Percentiles rank a stretch among this genome's conserved stretches.
Conservation (phyloP, 1,284 basidiomycete species). For the Melampsora abietis-canadensis region DNA sequence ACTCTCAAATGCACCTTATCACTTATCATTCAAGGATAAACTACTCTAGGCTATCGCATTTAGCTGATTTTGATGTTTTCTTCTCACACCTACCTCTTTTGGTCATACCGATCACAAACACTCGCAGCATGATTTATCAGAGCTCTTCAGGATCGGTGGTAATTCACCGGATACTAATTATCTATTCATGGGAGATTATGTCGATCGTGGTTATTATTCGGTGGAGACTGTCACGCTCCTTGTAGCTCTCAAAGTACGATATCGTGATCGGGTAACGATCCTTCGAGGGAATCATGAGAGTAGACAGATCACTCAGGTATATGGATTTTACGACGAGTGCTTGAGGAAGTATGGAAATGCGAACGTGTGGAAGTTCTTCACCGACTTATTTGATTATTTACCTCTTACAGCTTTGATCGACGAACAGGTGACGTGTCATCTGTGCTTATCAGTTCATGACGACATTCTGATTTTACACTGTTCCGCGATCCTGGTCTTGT, state of each 20-base stretch:
- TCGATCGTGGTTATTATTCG: slow-evolving; percentile 98
- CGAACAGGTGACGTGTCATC: slow-evolving; percentile 73
- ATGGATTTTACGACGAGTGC: slow-evolving; percentile 99
- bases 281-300: slow-evolving; percentile 98
- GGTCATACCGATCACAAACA: slow-evolving; percentile 36
- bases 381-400: slow-evolving; percentile 96
- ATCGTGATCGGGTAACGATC: slow-evolving; percentile 97
- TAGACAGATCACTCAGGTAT: slow-evolving; percentile 98
- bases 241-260: slow-evolving; percentile 94
- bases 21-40: neutral
- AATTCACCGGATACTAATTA: slow-evolving; percentile 99
- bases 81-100: slow-evolving; percentile 44
- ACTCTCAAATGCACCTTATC: neutral
- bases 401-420: slow-evolving; percentile 96
- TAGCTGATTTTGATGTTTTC: too few relatives aligned
- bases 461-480: neutral
- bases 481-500: slow-evolving; percentile 8
- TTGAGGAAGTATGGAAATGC: slow-evolving; percentile 99
- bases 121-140: slow-evolving; percentile 89
- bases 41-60: neutral
- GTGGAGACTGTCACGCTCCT: slow-evolving; percentile 99
- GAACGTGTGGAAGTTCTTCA: slow-evolving; percentile 99
- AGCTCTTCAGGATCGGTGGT: slow-evolving; percentile 97
- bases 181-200: slow-evolving; percentile 99
- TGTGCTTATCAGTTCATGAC: neutral